A percentile compares a stretch with the other conserved stretches of the same genome.
Conservation (phyloP, 768 basidiomycete species). For the Mycena maculata region DNA sequence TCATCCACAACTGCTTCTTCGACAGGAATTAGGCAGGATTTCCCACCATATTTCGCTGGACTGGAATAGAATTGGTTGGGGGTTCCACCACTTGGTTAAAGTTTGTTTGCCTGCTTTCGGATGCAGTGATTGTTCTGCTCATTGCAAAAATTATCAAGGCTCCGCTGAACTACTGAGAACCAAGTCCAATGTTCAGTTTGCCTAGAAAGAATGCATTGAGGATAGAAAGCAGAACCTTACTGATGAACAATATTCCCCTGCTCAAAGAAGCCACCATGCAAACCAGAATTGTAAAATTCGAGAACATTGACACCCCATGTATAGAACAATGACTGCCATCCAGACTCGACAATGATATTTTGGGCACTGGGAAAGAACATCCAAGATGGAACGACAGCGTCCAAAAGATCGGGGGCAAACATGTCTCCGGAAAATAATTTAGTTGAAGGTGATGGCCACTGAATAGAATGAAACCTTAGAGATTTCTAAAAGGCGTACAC, state of each 20-base stretch:
- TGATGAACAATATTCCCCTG: background rate
- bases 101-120: background rate
- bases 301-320: conserved; percentile 10
- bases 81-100: background rate
- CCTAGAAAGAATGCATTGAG: background rate
- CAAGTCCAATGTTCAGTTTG: background rate
- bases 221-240: background rate
- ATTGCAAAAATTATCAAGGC: background rate
- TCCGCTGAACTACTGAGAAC: background rate
- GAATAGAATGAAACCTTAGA: conserved; percentile 3
- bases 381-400: background rate
- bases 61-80: background rate
- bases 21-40: background rate
- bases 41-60: background rate
- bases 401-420: background rate
- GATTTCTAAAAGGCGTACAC: background rate
- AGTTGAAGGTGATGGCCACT: background rate
- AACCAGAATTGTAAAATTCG: background rate
- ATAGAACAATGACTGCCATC: conserved; percentile 7
- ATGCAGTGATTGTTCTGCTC: conserved; percentile 3
- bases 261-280: background rate
- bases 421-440: background rate
- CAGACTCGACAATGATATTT: conserved; percentile 4
- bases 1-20: background rate
- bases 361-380: background rate